A percentile compares a stretch with the other conserved stretches of the same genome.
Evolutionary conservation across 441 rosid genomes (phyloP).

Genomic region (Hypseocharis bilobata): DNA sequence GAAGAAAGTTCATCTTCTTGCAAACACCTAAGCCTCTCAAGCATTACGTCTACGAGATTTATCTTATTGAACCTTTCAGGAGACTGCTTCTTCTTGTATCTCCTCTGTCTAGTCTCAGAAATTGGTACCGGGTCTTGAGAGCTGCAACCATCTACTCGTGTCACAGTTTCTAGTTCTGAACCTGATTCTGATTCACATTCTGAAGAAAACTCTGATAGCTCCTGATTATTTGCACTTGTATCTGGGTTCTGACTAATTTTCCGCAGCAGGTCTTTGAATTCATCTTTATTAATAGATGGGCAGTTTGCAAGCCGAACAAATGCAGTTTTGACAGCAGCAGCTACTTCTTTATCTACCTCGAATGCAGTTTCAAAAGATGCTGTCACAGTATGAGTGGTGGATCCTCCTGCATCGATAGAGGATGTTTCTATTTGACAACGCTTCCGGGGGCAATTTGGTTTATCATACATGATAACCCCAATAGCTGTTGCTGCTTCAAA

Average conservation of each 20-base stretch:
- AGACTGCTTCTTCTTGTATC: slow-evolving; percentile 54
- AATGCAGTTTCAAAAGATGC: slow-evolving; percentile 84
- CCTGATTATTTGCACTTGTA: slow-evolving; percentile 29
- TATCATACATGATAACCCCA: slow-evolving; percentile 80
- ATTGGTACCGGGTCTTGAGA: slow-evolving; percentile 24
- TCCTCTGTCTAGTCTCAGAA: slow-evolving; percentile 34
- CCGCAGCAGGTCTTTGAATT: slow-evolving; percentile 53
- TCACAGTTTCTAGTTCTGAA: slow-evolving; percentile 32
- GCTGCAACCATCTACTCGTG: slow-evolving; percentile 27
- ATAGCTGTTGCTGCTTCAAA: slow-evolving; percentile 70
- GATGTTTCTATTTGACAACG: slow-evolving; percentile 44
- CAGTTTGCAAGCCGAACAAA: slow-evolving; percentile 51
- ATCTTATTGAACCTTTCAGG: slow-evolving; percentile 39
- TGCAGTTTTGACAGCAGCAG: slow-evolving; percentile 74
- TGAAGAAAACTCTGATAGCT: slow-evolving; percentile 38
- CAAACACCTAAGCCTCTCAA: slow-evolving; percentile 69
- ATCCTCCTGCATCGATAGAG: slow-evolving; percentile 37
- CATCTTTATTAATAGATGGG: slow-evolving; percentile 51
- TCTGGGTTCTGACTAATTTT: slow-evolving; percentile 74
- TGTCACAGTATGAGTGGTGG: slow-evolving; percentile 59
- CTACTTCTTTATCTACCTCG: slow-evolving; percentile 87
- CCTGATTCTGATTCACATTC: slow-evolving; percentile 56
- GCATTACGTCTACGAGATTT: slow-evolving; percentile 61
- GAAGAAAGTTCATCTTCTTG: slow-evolving; percentile 85
- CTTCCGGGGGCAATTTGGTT: slow-evolving; percentile 55